Base-by-base conservation (phyloP, 768 basidiomycete genomes). In the Boletus sensibilis region DNA sequence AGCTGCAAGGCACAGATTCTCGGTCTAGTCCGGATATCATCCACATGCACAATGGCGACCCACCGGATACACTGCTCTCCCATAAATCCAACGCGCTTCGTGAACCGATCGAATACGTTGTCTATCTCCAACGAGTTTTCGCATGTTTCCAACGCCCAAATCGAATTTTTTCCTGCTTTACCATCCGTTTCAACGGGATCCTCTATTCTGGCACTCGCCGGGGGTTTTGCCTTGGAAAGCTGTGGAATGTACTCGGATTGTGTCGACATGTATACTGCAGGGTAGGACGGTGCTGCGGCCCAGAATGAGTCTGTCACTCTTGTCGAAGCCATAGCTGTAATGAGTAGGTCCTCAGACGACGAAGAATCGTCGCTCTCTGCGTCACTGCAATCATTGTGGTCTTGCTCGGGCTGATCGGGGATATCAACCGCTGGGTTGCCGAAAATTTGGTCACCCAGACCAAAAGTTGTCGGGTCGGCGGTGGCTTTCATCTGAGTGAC, bases 1-100 rank as follows among this genome's bases (percentile, higher is more conserved):
- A 98, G 50, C 93, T 94, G 64, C 27, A 50, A 53, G 41, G 46
- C 43, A 49, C 39, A 40, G 1, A 40, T 53, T 29, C 34, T 57
- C 40, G 4, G 14, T 52, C 31, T 16, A 57, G 33, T 42, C 20
- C 9, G 27, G n/a, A 35, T 29, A 35, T 27, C 42, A 41, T 41
- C 51, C 52, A 38, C 37, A 31, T 39, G n/a, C 20, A 4, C 27
- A 39, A 37, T 20, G 31, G 33, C 38, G 47, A 62, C 69, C 34
- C 55, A 94, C 93, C 96, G 81, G 46, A 98, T 75, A 61, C 94
- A 95, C 69, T 98, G 96, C 61, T 88, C 82, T 25, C 87, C 86
- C 65, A 88, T 85, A 58, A 81, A 77, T 39, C 74, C 78, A 12
- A 92, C 82, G 34, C 93, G 79, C 64, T 84, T 83, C 50, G 83